Base-by-base conservation (phyloP, 2,329 filamentous ascomycete genomes). In the Ascochyta fabae region DNA sequence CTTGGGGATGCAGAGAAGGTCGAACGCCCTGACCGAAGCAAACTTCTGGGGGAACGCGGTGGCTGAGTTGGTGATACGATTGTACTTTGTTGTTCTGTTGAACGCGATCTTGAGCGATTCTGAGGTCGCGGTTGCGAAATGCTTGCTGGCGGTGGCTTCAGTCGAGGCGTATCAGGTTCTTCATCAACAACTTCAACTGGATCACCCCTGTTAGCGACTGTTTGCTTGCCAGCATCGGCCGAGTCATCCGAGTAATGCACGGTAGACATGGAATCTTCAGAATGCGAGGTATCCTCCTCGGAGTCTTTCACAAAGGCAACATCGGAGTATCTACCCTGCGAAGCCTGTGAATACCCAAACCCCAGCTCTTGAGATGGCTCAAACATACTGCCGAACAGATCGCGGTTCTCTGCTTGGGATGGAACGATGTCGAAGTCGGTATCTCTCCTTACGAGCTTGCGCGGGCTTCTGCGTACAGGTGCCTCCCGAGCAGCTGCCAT, bases 241-340 rank as follows among this genome's bases (percentile, higher is more conserved):
- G 70, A 69, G 24, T 66, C 64, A 46, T 69, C 66, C 4, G 70
- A 69, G 35, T 61, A 52, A 5, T 52, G 65, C 3, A 63, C 45
- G 13, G 66, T 71, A 12, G 72, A 72, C 4, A 72, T 40, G 0
- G 67, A 70, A 8, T 60, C 52, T 50, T 69, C 68, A n/a, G 72
- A 70, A 22, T 59, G 62, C n/a, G 65, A 29, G 26, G 61, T 72
- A 35, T 61, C 65, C 34, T 74, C 70, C 23, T 71, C 70, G 1
- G 71, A 74, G 40, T 74, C 67, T 43, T 69, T 71, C n/a, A 73
- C 58, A 22, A 60, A 65, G 6, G 52, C 53, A 12, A 68, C 59
- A 26, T 71, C 60, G 9, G 67, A 58, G 49, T 60, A 70, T 43
- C 58, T 66, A 33, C 64, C 59, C 46, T 65, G 64, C 3, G 62